Base-by-base conservation (phyloP, 2,329 filamentous ascomycete species). In the Leptographium procerum region DNA sequence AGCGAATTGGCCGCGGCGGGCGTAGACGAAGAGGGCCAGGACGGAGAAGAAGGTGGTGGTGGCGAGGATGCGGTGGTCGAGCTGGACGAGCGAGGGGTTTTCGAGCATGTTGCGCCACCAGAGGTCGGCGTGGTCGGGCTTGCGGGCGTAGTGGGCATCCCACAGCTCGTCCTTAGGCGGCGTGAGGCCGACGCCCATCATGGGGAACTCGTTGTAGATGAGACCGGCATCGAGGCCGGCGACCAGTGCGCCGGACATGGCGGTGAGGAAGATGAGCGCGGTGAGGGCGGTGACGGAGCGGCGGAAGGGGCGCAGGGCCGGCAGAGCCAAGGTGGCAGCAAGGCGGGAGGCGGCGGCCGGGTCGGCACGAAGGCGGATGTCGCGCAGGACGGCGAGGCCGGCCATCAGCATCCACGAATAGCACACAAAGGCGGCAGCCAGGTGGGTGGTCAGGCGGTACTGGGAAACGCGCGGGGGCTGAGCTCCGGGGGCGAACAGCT, bases 131-230 rank as follows among this genome's bases (percentile, higher is more conserved):
- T 81, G 77, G 69, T 96, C 90, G 47, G 86, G 78, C 59, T 81
- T 82, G 66, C 91, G 87, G 59, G 85, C 86, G 80, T 96, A 96
- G 75, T 90, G 95, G 43, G 82, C 77, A 67, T 92, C 86, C 71
- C 89, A 91, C 34, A 97, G 84, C 74, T 97, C 92, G 11, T 83
- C 79, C 67, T 80, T 83, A 1, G 92, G 92, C 1, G 92, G 92
- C 0, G 89, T 80, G 26, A 95, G 75, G 13, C 91, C 90, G 4
- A 83, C 73, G 10, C 94, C 94, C 94, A 99, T 99, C 73, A 82
- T 89, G 8, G 94, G 94, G 71, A 99, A 97, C 72, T 99, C 91
- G 71, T 99, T 99, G 78, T 99, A 99, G 73, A 99, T 97, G 59
- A 99, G 79, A 10, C 94, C 94, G 10, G 94, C 94, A 69, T 99